A percentile compares a stretch with the other conserved stretches of the same genome.
phyloP scores from a whole-genome alignment of 2,329 filamentous ascomycete genomes.

The Aspergillus oerlinghausenensis region DNA sequence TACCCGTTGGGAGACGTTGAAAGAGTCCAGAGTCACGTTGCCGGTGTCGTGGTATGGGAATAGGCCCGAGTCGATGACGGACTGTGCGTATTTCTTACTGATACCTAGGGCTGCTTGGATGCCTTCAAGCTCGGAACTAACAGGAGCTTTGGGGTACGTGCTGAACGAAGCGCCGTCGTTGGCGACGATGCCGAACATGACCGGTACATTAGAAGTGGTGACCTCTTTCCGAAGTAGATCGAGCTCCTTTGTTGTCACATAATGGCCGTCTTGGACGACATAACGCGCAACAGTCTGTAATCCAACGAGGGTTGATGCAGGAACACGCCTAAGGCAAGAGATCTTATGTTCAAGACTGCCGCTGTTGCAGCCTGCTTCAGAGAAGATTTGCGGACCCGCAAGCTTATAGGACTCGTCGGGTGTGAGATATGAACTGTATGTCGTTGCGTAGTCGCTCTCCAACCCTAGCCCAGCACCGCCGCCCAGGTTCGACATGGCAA shows the following conservation, averaged over 20 bases:
- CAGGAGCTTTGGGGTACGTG: conserved; percentile 43
- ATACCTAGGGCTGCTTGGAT: conserved; percentile 45
- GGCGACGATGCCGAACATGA: conserved; percentile 53
- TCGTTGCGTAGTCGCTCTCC: conserved; percentile 51
- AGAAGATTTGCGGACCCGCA: conserved; percentile 48
- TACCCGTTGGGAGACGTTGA: conserved; percentile 52
- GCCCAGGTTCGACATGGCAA: conserved; percentile 41
- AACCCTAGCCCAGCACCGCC: conserved; percentile 54
- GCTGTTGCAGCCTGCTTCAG: conserved; percentile 48
- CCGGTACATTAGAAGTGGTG: conserved; percentile 46
- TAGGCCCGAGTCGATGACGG: conserved; percentile 43
- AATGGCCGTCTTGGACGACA: conserved; percentile 56
- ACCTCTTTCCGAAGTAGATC: conserved; percentile 40
- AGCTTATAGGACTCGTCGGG: conserved; percentile 49
- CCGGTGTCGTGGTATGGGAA: conserved; percentile 48
- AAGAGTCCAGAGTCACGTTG: conserved; percentile 51
- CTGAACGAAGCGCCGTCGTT: conserved; percentile 56
- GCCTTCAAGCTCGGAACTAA: conserved; percentile 40
- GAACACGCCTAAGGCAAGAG: conserved; percentile 49
- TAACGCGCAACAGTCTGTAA: conserved; percentile 33
- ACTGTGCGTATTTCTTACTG: conserved; percentile 37
- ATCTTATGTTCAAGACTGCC: conserved; percentile 45
- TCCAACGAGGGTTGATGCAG: conserved; percentile 19
- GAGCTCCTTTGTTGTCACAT: conserved; percentile 49
- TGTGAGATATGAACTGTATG: conserved; percentile 55